Percentiles rank a stretch among this genome's conserved stretches.
phyloP scores from a whole-genome alignment of 1,284 basidiomycete genomes.

The Naganishia albida region DNA sequence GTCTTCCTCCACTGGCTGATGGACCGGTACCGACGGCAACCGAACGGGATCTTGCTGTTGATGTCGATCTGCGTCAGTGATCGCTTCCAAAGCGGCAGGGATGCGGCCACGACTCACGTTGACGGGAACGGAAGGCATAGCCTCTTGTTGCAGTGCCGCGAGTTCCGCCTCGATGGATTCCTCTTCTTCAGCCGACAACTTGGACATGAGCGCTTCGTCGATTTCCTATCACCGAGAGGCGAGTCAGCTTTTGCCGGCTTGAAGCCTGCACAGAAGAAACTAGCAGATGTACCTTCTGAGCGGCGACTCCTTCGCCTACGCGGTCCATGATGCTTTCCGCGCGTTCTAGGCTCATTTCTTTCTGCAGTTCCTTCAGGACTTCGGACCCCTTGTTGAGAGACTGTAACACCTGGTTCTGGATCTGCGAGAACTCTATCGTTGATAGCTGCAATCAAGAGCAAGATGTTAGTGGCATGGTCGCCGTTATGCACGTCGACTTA shows the following conservation, averaged over 20 bases:
- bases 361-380: conserved; percentile 89
- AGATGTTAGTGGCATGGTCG: background rate
- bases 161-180: conserved; percentile 82
- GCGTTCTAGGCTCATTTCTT: conserved; percentile 84
- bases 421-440: conserved; percentile 92
- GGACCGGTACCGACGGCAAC: conserved; percentile 22
- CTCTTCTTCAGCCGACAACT: conserved; percentile 84
- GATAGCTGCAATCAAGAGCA: conserved; percentile 67
- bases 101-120: background rate
- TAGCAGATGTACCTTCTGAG: conserved; percentile 69
- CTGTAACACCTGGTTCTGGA: conserved; percentile 88
- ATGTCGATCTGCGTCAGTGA: background rate
- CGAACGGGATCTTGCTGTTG: conserved; percentile 31
- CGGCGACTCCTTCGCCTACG: conserved; percentile 86
- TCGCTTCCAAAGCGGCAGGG: background rate
- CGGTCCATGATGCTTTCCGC: conserved; percentile 93
- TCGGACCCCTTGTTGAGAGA: conserved; percentile 91
- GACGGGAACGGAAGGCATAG: conserved; percentile 49
- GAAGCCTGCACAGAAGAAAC: background rate
- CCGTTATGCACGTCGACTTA: conserved; percentile 54
- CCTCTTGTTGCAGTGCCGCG: conserved; percentile 65
- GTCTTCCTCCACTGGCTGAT: conserved; percentile 10
- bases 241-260: background rate
- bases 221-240: conserved; percentile 67
- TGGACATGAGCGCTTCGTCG: conserved; percentile 78